phyloP scores from a whole-genome alignment of 1,284 basidiomycete genomes.

The Cutaneotrichosporon spelunceum region DNA sequence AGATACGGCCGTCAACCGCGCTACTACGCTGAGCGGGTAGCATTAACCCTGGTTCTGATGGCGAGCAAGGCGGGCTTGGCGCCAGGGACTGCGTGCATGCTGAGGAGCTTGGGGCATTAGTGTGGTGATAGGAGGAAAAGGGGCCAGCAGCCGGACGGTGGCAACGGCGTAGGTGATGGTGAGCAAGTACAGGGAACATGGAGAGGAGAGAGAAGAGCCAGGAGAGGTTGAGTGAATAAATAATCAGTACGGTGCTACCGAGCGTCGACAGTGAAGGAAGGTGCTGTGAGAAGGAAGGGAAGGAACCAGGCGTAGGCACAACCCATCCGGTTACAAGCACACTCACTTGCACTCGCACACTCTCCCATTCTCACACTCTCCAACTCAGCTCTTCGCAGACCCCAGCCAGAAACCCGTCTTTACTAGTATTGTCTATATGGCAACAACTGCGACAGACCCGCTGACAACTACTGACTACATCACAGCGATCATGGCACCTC shows the following conservation, averaged over 20 bases:
- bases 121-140: not conserved
- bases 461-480: not conserved
- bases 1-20: not conserved
- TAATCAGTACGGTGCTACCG: too few relatives aligned
- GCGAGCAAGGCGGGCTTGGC: slow-evolving; percentile 1
- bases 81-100: not conserved
- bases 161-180: not conserved
- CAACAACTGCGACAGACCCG: not conserved
- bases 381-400: not conserved
- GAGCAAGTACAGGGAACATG: not conserved
- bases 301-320: not conserved
- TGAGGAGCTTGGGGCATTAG: not conserved
- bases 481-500: not conserved
- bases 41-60: not conserved
- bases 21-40: not conserved
- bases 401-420: not conserved
- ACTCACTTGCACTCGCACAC: not conserved
- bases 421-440: not conserved
- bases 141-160: not conserved
- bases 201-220: not conserved
- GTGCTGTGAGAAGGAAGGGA: not conserved
- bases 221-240: not conserved
- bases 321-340: not conserved
- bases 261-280: not conserved
- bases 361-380: not conserved